Base-by-base conservation (phyloP, 305 asterid species). In the Ruellia speciosa region DNA sequence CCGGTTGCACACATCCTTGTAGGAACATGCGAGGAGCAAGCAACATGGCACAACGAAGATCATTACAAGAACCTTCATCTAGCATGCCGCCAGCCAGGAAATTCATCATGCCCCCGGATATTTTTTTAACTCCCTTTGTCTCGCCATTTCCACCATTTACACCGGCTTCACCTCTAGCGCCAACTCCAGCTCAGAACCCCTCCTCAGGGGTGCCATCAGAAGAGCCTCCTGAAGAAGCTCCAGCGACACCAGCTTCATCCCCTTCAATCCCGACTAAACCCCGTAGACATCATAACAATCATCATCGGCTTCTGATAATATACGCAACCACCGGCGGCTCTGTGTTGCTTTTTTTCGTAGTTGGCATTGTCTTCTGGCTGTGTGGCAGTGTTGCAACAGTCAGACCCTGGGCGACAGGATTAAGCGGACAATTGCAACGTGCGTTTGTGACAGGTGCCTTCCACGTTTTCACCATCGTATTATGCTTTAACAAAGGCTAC, bases 401-500 rank as follows among this genome's bases (percentile, higher is more conserved):
- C 62, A 80, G 64, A 58, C 90, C 90, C 14, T 80, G 90, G 87
- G 78, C 77, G 43, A 74, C 90, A 14, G 90, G 90, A 57, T 58
- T 83, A 70, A 83, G 90, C 31, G 87, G 88, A 52, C 85, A 83
- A 67, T 77, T 83, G 39, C 88, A 81, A 66, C 72, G 72, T 69
- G 86, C 88, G 14, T 81, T 83, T 39, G 78, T 83, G 14, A 72
- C 92, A 10, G 92, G 92, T 83, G 5, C 18, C 12, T 49, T 49
- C 12, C 41, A 37, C 41, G 2, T 49, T 49, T 14, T 6, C 8
- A 15, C 31, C 31, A 24, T 24, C 31, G 31, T 14, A 49, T 17
- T 8, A 20, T 4, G 24, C 31, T 0, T 49, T 5, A 15, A 15
- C 54, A 17, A 49, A 14, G 20, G 14, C n/a, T 49, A 8, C 3